phyloP scores from a whole-genome alignment of 1,284 basidiomycete species.

The Bothia castanella region DNA sequence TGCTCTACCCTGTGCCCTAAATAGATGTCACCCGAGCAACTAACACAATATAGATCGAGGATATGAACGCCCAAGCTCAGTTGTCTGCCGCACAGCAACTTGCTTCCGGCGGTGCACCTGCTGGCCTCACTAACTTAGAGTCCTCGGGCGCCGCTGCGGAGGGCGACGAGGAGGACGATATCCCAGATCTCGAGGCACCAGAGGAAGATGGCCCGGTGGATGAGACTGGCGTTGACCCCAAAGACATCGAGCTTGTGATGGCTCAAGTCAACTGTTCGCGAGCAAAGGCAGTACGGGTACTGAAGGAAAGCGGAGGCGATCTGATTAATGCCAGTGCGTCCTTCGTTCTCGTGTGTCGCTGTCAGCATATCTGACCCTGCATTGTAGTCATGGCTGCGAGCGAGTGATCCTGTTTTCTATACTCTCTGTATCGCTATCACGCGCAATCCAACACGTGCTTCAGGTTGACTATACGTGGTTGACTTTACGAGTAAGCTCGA shows the following conservation, averaged over 20 bases:
- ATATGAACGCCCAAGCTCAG: constrained; percentile 84
- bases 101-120: constrained; percentile 48
- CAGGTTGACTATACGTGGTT: background rate
- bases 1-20: constrained; percentile 28
- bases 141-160: constrained; percentile 48
- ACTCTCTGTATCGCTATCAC: constrained; percentile 26
- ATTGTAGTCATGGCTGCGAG: constrained; percentile 35
- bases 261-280: constrained; percentile 79
- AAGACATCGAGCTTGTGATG: constrained; percentile 96
- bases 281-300: constrained; percentile 81
- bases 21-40: background rate
- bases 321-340: constrained; percentile 91
- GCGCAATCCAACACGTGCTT: constrained; percentile 24
- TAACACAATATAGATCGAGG: constrained; percentile 66
- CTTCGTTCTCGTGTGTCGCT: background rate
- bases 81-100: constrained; percentile 83
- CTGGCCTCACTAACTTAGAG: constrained; percentile 52
- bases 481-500: background rate
- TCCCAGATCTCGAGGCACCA: constrained; percentile 76
- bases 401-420: constrained; percentile 25
- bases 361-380: constrained; percentile 51
- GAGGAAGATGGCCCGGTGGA: constrained; percentile 77
- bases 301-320: constrained; percentile 89
- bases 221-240: constrained; percentile 83
- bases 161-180: constrained; percentile 72